These are phyloP conservation scores for Aspergillus sp. DNA, from an alignment of 2,329 filamentous ascomycete genomes.

Conservation along the genomic window DNA sequence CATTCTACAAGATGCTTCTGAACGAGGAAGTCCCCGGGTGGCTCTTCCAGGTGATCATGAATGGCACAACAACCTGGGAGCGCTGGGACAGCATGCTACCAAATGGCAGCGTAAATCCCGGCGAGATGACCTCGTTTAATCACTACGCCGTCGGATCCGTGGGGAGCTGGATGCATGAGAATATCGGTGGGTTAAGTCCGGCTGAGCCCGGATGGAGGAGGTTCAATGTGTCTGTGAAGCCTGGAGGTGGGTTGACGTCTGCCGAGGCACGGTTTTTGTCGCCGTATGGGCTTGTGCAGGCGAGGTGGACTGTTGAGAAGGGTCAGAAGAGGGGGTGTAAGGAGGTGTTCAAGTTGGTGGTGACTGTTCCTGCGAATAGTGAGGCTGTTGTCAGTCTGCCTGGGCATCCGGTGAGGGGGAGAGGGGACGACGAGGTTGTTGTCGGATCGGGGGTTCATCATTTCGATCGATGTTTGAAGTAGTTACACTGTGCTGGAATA, in stretches of 20 bases:
- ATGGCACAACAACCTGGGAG: conserved; percentile 48
- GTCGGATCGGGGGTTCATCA: background rate
- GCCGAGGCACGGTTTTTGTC: conserved; percentile 1
- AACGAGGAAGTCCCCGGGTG: conserved; percentile 27
- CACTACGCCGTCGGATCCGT: conserved; percentile 48
- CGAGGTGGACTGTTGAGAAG: background rate
- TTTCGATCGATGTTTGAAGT: background rate
- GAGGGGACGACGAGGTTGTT: background rate
- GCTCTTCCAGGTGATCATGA: conserved; percentile 46
- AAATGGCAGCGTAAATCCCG: conserved; percentile 42
- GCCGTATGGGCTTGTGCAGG: background rate
- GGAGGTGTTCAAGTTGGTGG: background rate
- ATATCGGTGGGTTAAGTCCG: conserved; percentile 37
- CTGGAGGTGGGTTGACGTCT: conserved; percentile 29
- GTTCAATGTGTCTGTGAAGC: conserved; percentile 33
- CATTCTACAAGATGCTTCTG: conserved; percentile 20
- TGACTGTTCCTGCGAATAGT: conserved; percentile 8
- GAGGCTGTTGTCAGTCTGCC: background rate
- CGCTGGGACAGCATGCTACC: conserved; percentile 47
- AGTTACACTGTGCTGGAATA: background rate
- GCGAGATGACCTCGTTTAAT: conserved; percentile 48
- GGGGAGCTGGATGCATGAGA: conserved; percentile 43
- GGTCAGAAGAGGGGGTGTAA: background rate
- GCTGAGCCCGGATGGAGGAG: conserved; percentile 38
- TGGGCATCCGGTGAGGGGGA: background rate